A percentile compares a stretch with the other conserved stretches of the same genome.
Conservation (phyloP, 176 grass and related monocot genomes). For the Eragrostis curvula region DNA sequence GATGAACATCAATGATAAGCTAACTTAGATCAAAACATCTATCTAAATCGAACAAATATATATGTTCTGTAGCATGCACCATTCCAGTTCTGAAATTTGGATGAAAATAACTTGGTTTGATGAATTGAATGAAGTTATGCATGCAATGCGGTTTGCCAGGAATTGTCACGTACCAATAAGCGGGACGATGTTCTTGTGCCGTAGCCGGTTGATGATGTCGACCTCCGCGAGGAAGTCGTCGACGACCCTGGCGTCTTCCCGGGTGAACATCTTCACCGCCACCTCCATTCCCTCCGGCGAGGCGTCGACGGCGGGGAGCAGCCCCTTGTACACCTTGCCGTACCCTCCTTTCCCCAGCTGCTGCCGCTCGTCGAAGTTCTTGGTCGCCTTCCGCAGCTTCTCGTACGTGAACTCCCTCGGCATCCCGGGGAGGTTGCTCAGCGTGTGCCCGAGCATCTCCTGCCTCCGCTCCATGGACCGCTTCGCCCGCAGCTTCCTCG, state of each 20-base stretch:
- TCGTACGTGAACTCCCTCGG: slow-evolving; percentile 44
- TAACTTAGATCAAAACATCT: not conserved
- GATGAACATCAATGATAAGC: not conserved
- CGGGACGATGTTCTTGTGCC: slow-evolving; percentile 65
- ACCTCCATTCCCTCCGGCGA: slow-evolving; percentile 31
- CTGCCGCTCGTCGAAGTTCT: slow-evolving; percentile 46
- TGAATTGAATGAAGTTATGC: not conserved
- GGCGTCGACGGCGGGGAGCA: slow-evolving; percentile 21
- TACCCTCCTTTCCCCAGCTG: slow-evolving; percentile 49
- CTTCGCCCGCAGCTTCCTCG: not conserved
- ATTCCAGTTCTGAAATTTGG: not conserved
- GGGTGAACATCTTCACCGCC: slow-evolving; percentile 62
- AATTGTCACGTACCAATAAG: slow-evolving; percentile 36
- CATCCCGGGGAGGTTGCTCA: slow-evolving; percentile 59
- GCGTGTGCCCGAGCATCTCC: slow-evolving; percentile 25
- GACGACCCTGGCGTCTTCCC: slow-evolving; percentile 34
- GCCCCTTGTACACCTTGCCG: slow-evolving; percentile 57
- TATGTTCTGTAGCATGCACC: too few relatives aligned
- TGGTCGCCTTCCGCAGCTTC: slow-evolving; percentile 52
- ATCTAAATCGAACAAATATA: not conserved
- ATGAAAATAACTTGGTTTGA: too few relatives aligned
- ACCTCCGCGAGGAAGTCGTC: slow-evolving; percentile 61
- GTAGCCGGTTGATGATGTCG: slow-evolving; percentile 64
- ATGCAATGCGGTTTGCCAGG: too few relatives aligned
- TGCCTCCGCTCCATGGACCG: slow-evolving; percentile 31